Evolutionary conservation across 306 rosid species (phyloP).

Genomic region (Boehmeria nivea): DNA sequence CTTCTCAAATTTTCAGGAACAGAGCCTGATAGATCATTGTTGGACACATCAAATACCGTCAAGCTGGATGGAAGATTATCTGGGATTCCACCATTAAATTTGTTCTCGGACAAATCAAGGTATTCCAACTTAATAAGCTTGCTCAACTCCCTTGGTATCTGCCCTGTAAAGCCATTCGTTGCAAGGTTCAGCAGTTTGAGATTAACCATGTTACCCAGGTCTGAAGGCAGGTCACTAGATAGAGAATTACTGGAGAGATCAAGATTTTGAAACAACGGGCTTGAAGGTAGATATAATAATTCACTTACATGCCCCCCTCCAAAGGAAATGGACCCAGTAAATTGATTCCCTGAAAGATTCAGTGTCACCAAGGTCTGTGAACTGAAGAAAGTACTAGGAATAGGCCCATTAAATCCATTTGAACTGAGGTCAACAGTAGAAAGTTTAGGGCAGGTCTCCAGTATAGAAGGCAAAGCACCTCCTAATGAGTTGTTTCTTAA

Average conservation of each 20-base stretch:
- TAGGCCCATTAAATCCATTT: slow-evolving; percentile 63
- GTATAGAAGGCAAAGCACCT: slow-evolving; percentile 61
- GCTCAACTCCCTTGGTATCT: slow-evolving; percentile 66
- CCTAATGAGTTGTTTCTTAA: slow-evolving; percentile 43
- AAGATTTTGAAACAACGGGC: slow-evolving; percentile 49
- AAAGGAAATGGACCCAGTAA: slow-evolving; percentile 67
- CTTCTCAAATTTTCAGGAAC: slow-evolving; percentile 61
- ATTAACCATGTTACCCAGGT: slow-evolving; percentile 54
- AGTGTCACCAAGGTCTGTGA: slow-evolving; percentile 54
- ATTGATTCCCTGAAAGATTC: slow-evolving; percentile 78
- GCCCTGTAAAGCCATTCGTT: slow-evolving; percentile 69
- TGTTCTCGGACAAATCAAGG: slow-evolving; percentile 80
- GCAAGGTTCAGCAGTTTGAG: slow-evolving; percentile 84
- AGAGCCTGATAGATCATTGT: slow-evolving; percentile 69
- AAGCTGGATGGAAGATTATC: slow-evolving; percentile 66
- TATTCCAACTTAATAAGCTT: slow-evolving; percentile 58
- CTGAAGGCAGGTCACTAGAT: slow-evolving; percentile 66
- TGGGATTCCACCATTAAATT: slow-evolving; percentile 75
- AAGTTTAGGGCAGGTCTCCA: slow-evolving; percentile 53
- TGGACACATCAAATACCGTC: slow-evolving; percentile 67
- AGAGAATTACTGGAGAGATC: slow-evolving; percentile 75
- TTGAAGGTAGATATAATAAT: slow-evolving; percentile 56
- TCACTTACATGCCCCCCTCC: slow-evolving; percentile 65
- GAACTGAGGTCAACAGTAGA: slow-evolving; percentile 66
- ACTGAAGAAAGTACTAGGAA: slow-evolving; percentile 68